Evolutionary conservation across 2,329 filamentous ascomycete genomes (phyloP).

Genomic region (Verticillium isaacii): DNA sequence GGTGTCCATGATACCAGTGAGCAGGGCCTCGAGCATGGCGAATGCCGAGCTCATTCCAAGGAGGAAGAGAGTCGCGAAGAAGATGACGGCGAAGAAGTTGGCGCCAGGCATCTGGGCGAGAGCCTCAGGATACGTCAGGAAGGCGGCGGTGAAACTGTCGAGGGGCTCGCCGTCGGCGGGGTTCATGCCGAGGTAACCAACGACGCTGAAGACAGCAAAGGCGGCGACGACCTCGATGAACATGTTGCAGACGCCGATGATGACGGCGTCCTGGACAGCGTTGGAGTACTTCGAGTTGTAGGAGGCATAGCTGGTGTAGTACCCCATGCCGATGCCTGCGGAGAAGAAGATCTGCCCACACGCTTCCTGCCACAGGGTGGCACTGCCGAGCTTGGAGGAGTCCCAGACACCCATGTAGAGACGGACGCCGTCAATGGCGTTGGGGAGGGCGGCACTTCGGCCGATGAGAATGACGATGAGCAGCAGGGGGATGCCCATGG

Average conservation of each 20-base stretch:
- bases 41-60: slow-evolving; percentile 50
- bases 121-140: slow-evolving; percentile 47
- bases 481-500: slow-evolving; percentile 50
- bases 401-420: slow-evolving; percentile 35
- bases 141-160: slow-evolving; percentile 48
- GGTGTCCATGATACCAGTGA: slow-evolving; percentile 44
- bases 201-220: slow-evolving; percentile 42
- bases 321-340: slow-evolving; percentile 37
- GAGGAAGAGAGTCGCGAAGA: slow-evolving; percentile 50
- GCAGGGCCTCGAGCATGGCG: slow-evolving; percentile 45
- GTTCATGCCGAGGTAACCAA: slow-evolving; percentile 33
- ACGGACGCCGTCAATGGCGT: slow-evolving; percentile 44
- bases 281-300: slow-evolving; percentile 51
- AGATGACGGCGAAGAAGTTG: slow-evolving; percentile 48
- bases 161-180: slow-evolving; percentile 27
- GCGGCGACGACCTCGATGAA: slow-evolving; percentile 43
- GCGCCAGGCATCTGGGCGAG: slow-evolving; percentile 49
- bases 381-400: slow-evolving; percentile 37
- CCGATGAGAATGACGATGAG: slow-evolving; percentile 50
- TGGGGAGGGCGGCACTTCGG: slow-evolving; percentile 42
- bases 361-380: slow-evolving; percentile 48
- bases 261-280: slow-evolving; percentile 47
- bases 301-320: slow-evolving; percentile 50
- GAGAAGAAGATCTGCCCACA: slow-evolving; percentile 39
- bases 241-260: slow-evolving; percentile 49